These are phyloP conservation scores for Leccinum fibrillosum DNA, from an alignment of 768 basidiomycete species.

Conservation along the genomic window DNA sequence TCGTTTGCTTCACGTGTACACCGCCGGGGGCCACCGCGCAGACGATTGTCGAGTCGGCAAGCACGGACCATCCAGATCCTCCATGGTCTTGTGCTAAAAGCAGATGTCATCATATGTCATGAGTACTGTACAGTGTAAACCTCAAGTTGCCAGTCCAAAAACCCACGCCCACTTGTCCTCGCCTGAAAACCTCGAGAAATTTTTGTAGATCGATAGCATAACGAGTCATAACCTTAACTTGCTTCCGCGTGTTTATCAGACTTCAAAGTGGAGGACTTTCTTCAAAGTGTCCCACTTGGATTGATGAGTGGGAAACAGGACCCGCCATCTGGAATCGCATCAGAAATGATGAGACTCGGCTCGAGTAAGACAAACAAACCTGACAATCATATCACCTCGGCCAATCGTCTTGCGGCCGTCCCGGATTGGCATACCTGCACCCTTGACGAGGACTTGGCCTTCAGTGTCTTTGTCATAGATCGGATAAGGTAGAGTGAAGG, in stretches of 20 bases:
- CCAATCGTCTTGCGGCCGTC: slow-evolving; percentile 50
- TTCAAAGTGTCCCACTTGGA: slow-evolving; percentile 33
- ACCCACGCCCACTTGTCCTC: slow-evolving; percentile 13
- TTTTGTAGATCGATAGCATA: slow-evolving; percentile 14
- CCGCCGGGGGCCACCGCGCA: background rate
- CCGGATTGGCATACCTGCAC: slow-evolving; percentile 68
- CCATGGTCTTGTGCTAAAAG: background rate
- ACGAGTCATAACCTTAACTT: slow-evolving; percentile 13
- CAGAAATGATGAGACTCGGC: background rate
- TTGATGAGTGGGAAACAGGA: slow-evolving; percentile 28
- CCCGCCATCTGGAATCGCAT: slow-evolving; percentile 27
- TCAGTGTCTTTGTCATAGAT: slow-evolving; percentile 45
- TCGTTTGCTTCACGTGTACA: slow-evolving; percentile 16
- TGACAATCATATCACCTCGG: slow-evolving; percentile 61
- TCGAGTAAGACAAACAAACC: slow-evolving; percentile 34
- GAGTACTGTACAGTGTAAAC: slow-evolving; percentile 29
- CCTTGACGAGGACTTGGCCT: slow-evolving; percentile 49
- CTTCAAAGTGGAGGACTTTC: slow-evolving; percentile 26
- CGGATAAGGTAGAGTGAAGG: slow-evolving; percentile 50
- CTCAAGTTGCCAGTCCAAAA: slow-evolving; percentile 10
- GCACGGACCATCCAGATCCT: background rate
- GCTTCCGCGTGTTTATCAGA: slow-evolving; percentile 14
- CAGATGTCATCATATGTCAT: slow-evolving; percentile 14
- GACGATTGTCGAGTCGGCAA: background rate
- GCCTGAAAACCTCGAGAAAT: slow-evolving; percentile 14